Percentiles rank a stretch among this genome's conserved stretches.
These are phyloP conservation scores for Epichloe sibirici DNA, from an alignment of 2,329 filamentous ascomycete genomes.

Conservation along the genomic window DNA sequence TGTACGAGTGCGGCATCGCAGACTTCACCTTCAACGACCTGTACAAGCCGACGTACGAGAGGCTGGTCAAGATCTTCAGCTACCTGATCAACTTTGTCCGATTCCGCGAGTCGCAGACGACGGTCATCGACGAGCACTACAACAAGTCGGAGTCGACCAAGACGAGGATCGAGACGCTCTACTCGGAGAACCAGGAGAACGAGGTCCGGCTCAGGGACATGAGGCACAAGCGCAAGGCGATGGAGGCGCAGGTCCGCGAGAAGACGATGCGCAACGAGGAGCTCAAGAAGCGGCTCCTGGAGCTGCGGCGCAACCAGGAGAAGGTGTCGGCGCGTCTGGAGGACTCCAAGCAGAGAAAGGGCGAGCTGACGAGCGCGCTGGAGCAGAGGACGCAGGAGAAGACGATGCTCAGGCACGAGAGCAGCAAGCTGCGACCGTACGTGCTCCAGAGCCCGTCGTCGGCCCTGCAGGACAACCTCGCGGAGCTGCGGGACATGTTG, in stretches of 20 bases:
- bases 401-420: slow-evolving; percentile 67
- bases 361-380: slow-evolving; percentile 56
- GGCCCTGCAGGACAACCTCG: slow-evolving; percentile 67
- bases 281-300: slow-evolving; percentile 68
- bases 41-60: slow-evolving; percentile 79
- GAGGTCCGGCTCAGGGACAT: slow-evolving; percentile 70
- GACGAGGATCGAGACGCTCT: slow-evolving; percentile 73
- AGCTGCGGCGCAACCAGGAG: slow-evolving; percentile 72
- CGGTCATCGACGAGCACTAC: slow-evolving; percentile 84
- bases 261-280: slow-evolving; percentile 81
- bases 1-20: slow-evolving; percentile 79
- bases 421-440: slow-evolving; percentile 81
- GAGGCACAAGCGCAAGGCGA: slow-evolving; percentile 63
- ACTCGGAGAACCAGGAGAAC: slow-evolving; percentile 77
- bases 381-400: slow-evolving; percentile 61
- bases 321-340: slow-evolving; percentile 73
- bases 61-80: slow-evolving; percentile 88
- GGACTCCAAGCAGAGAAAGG: slow-evolving; percentile 69
- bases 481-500: slow-evolving; percentile 70
- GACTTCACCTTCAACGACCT: slow-evolving; percentile 92
- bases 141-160: slow-evolving; percentile 83
- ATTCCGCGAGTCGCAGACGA: slow-evolving; percentile 86
- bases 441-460: slow-evolving; percentile 77
- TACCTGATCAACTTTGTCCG: slow-evolving; percentile 98
- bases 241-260: slow-evolving; percentile 70